Conservation (phyloP, 2,329 filamentous ascomycete species). For the Byssoonygena ceratinophila region DNA sequence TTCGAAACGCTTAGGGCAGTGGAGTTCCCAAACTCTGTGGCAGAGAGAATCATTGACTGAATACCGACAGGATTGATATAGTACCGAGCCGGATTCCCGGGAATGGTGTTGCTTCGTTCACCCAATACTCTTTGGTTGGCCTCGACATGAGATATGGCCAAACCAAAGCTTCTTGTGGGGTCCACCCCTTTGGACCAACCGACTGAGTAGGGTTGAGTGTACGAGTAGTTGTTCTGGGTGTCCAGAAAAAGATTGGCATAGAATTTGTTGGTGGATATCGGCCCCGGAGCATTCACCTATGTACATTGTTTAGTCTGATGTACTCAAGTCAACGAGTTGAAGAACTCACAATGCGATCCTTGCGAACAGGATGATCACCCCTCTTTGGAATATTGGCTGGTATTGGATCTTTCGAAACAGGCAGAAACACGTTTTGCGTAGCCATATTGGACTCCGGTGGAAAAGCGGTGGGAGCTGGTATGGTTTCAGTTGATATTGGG, state of each 20-base stretch:
- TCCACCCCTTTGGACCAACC: constrained; percentile 57
- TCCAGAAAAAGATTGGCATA: constrained; percentile 72
- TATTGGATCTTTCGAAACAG: constrained; percentile 31
- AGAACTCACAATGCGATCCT: constrained; percentile 31
- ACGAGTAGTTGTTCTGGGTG: constrained; percentile 57
- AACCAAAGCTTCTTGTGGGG: constrained; percentile 58
- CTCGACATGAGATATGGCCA: constrained; percentile 66
- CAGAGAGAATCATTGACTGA: constrained; percentile 70
- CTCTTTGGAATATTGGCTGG: constrained; percentile 31
- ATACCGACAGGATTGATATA: constrained; percentile 75
- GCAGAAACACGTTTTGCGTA: constrained; percentile 35
- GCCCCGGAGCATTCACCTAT: constrained; percentile 25
- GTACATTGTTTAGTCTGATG: constrained; percentile 14
- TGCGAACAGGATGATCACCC: constrained; percentile 35
- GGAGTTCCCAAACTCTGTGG: constrained; percentile 54
- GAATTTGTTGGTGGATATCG: constrained; percentile 47
- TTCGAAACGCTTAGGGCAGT: constrained; percentile 49
- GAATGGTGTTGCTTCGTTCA: constrained; percentile 40
- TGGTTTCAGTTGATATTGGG: not conserved
- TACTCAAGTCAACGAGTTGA: not conserved
- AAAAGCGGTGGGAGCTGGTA: not conserved
- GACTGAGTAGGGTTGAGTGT: constrained; percentile 64
- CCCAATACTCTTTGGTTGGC: constrained; percentile 58
- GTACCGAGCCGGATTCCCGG: constrained; percentile 52
- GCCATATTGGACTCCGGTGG: constrained; percentile 21